These are phyloP conservation scores for Eutrema salsugineum DNA, from an alignment of 441 rosid genomes.

Conservation along the genomic window DNA sequence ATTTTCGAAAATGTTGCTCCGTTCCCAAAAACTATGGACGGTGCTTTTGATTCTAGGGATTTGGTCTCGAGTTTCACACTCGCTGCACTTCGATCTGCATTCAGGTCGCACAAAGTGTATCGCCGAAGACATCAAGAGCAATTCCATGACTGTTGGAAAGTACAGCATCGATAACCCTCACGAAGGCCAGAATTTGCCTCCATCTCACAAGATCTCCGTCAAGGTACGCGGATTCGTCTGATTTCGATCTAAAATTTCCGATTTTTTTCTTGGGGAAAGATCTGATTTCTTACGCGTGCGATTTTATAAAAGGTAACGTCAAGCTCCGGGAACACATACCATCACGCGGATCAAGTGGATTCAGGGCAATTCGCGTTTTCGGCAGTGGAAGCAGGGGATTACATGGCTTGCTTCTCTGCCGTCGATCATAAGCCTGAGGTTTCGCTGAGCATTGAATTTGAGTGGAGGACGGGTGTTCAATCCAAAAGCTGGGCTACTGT, in stretches of 20 bases:
- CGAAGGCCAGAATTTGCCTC: constrained; percentile 49
- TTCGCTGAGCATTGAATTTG: constrained; percentile 50
- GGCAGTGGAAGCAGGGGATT: constrained; percentile 61
- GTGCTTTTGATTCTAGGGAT: constrained; percentile 31
- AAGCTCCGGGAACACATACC: constrained; percentile 45
- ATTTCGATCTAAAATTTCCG: not conserved
- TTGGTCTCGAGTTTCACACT: constrained; percentile 30
- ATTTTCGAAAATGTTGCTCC: constrained; percentile 22
- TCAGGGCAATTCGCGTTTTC: constrained; percentile 69
- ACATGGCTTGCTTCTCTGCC: constrained; percentile 62
- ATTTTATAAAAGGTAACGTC: constrained; percentile 51
- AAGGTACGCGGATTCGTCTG: constrained; percentile 33
- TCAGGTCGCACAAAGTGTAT: constrained; percentile 72
- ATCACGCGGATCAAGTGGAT: constrained; percentile 50
- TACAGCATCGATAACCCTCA: constrained; percentile 55
- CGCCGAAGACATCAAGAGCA: constrained; percentile 69
- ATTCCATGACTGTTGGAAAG: constrained; percentile 72
- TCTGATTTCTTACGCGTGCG: constrained; percentile 10
- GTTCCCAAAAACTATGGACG: constrained; percentile 14
- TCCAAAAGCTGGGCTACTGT: constrained; percentile 65
- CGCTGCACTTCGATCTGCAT: constrained; percentile 56
- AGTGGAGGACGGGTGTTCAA: constrained; percentile 71
- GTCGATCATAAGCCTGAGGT: constrained; percentile 45
- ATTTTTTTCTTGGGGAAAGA: not conserved
- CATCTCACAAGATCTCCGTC: constrained; percentile 56